Evolutionary conservation across 306 rosid genomes (phyloP).

Genomic region (Rubus idaeus): DNA sequence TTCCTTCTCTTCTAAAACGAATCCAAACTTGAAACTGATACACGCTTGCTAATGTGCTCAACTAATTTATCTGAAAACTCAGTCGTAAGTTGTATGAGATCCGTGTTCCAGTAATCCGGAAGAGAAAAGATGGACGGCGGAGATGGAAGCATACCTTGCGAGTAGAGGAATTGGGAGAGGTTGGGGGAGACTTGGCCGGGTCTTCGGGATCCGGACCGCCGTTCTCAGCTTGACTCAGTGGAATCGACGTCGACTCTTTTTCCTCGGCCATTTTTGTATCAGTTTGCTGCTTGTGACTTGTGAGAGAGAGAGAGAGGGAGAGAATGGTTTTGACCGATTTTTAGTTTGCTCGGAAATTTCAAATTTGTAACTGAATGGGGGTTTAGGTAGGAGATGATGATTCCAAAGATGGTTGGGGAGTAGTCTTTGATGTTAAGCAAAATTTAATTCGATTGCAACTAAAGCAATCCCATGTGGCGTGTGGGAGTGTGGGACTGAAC

Average conservation of each 20-base stretch:
- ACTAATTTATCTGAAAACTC: not conserved
- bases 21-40: not conserved
- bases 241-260: conserved; percentile 73
- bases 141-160: conserved; percentile 58
- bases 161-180: conserved; percentile 79
- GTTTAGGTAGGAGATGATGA: not conserved
- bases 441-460: not conserved
- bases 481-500: not conserved
- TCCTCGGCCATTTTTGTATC: conserved; percentile 66
- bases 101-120: conserved; percentile 15
- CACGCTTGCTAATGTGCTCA: not conserved
- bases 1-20: too few relatives aligned
- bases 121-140: not conserved
- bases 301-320: conserved; percentile 3
- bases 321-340: not conserved
- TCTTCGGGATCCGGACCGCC: conserved; percentile 77
- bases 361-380: not conserved
- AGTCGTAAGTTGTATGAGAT: not conserved
- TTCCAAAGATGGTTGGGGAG: not conserved
- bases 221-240: conserved; percentile 80
- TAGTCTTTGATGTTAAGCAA: not conserved
- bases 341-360: too few relatives aligned
- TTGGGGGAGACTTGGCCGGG: conserved; percentile 76
- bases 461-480: not conserved
- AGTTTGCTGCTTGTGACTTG: not conserved